Evolutionary conservation across 345 rosid genomes (phyloP).

Genomic region (Diplotaxis tenuifolia): DNA sequence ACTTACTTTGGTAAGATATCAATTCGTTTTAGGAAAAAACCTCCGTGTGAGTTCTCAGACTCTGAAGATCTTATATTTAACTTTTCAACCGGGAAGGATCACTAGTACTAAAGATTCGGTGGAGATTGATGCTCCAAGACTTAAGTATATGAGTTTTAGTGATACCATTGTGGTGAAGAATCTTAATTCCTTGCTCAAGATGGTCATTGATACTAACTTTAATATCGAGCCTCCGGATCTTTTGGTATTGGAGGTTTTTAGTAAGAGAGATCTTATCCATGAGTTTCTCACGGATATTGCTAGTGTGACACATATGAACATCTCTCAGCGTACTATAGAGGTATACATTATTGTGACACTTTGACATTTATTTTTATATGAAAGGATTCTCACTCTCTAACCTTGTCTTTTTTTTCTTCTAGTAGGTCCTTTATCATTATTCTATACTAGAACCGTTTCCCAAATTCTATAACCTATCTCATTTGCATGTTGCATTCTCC

Average conservation of each 20-base stretch:
- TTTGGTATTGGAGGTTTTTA: neutral
- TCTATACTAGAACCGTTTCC: neutral
- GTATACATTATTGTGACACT: neutral
- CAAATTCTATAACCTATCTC: neutral
- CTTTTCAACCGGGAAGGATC: neutral
- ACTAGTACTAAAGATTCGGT: neutral
- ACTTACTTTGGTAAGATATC: neutral
- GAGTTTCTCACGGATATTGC: neutral
- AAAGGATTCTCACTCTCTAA: neutral
- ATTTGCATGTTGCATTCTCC: neutral
- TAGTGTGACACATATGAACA: slow-evolving; percentile 2
- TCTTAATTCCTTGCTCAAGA: neutral
- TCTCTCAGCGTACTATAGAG: neutral
- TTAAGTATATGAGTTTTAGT: neutral
- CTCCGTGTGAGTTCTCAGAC: slow-evolving; percentile 13
- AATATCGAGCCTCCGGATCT: neutral
- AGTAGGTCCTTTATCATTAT: neutral
- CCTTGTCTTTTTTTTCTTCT: neutral
- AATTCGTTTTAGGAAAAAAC: neutral
- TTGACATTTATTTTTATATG: neutral
- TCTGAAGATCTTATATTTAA: neutral
- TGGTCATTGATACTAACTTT: neutral
- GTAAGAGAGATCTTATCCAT: neutral
- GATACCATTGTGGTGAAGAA: neutral
- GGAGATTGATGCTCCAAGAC: slow-evolving; percentile 20